Base-by-base conservation (phyloP, 2,329 filamentous ascomycete genomes). In the Hymenoscyphus linearis region DNA sequence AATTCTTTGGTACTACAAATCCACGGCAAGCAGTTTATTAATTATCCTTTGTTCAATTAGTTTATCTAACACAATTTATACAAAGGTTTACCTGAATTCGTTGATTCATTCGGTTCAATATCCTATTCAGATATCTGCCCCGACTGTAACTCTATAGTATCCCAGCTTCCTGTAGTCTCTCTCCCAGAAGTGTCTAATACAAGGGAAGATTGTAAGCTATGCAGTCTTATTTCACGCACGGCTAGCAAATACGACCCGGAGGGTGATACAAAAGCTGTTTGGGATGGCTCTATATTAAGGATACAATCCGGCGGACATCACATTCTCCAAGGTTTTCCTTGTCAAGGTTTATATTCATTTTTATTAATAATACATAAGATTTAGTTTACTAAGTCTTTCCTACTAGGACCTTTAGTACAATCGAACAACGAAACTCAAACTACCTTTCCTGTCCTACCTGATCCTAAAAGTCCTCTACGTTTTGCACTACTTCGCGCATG, bases 401-500 rank as follows among this genome's bases (percentile, higher is more conserved):
- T 40, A n/a, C 25, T 16, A 52, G 47, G 18, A 1, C 26, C 7
- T 16, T 25, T 10, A 16, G 3, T 52, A 26, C 25, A 52, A 4
- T 52, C 18, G 6, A 52, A 52, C 16, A 52, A 52, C 47, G 47
- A 26, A 52, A 52, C 37, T 31, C 55, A 57, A 36, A 57, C 27
- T 37, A 27, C 18, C 34, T 27, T 40, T 13, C 34, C 36, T 44
- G 37, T 47, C 35, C 27, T 57, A 25, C 55, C 55, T 6, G 22
- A 10, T 37, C 27, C 36, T 14, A 31, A 25, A 40, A 13, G 37
- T 18, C 27, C 55, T 47, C 12, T 36, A 47, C 55, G 55, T 37
- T 57, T 57, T 57, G 31, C 34, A 57, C 35, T 57, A 14, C 55
- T 57, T 44, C 55, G 55, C 55, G 36, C 35, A 47, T 57, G 55